phyloP scores from a whole-genome alignment of 2,329 filamentous ascomycete species.

The Ophiostoma sp. region DNA sequence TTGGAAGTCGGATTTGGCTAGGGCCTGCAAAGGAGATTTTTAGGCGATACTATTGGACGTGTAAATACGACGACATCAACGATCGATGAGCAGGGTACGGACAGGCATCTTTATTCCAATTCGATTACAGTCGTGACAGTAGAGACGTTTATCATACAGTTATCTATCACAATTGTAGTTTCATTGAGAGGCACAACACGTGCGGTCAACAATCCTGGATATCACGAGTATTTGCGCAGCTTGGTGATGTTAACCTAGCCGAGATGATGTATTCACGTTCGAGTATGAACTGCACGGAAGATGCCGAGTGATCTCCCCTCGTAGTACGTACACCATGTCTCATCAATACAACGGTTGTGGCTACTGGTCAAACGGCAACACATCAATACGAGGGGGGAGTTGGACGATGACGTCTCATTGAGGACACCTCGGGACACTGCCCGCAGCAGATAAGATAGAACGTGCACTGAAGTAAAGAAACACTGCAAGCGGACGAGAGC shows the following conservation, averaged over 20 bases:
- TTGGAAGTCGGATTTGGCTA: too few species aligned
- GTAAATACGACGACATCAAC: conserved; percentile 6
- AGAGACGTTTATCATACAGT: too few species aligned
- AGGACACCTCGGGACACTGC: not conserved
- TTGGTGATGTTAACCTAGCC: too few species aligned
- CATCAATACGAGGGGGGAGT: not conserved
- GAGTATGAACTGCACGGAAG: not conserved
- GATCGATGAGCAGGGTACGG: not conserved
- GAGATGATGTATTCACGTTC: too few species aligned
- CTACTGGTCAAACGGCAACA: not conserved
- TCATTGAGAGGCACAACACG: too few species aligned
- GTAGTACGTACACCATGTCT: not conserved
- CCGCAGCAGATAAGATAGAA: not conserved
- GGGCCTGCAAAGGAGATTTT: not conserved
- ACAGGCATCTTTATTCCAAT: not conserved
- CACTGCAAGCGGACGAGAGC: too few species aligned
- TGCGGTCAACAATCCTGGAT: too few species aligned
- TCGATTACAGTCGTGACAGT: too few species aligned
- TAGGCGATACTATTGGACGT: not conserved
- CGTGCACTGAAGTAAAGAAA: not conserved
- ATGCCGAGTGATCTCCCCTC: not conserved
- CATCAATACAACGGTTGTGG: not conserved
- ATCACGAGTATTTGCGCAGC: too few species aligned
- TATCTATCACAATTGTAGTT: too few species aligned
- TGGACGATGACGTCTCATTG: not conserved